Evolutionary conservation across 768 basidiomycete genomes (phyloP), one percentile per base, ranked within the genome.

Genomic region (Collybiopsis luxurians): DNA sequence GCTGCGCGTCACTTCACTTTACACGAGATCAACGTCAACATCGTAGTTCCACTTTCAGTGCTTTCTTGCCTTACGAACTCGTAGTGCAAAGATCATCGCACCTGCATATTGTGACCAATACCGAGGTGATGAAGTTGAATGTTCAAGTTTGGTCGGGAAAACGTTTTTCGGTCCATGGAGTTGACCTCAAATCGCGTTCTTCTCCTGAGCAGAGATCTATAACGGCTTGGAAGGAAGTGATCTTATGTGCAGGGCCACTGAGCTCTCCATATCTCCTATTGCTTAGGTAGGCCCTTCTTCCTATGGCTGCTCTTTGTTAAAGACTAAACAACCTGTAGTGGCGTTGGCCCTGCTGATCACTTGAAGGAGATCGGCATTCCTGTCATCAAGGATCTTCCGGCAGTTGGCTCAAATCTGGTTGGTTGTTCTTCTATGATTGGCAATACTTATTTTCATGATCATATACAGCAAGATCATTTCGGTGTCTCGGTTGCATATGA

Each of bases 41-140:
- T 17, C 59, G 67, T 11, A 42, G 39, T 46, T 62, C 64, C 1
- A 60, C 63, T 0, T 64, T 53, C 23, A n/a, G 43, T n/a, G 67
- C 67, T 5, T 69, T 64, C 44, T 47, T 66, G 3, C 65, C 66
- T 3, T 63, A 60, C 63, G 42, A 55, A 10, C 53, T 55, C 13
- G 53, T 36, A 2, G 27, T 44, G 17, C 10, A 46, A 36, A 28
- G 43, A 34, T 12, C 53, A 9, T 45, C 53, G 2, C 10, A 17
- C 19, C 3, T 55, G 4, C 53, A 55, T 39, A 55, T 55, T 24
- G 15, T 55, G 15, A 55, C 53, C 23, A 23, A 21, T 21, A 55
- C 53, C n/a, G 53, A 44, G 21, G 53, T 39, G 24, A 31, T 36
- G 7, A 43, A 55, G 30, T 42, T 55, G 24, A 24, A 15, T n/a